Base-by-base conservation (phyloP, 2,329 filamentous ascomycete species). In the Penicillium frequentans region DNA sequence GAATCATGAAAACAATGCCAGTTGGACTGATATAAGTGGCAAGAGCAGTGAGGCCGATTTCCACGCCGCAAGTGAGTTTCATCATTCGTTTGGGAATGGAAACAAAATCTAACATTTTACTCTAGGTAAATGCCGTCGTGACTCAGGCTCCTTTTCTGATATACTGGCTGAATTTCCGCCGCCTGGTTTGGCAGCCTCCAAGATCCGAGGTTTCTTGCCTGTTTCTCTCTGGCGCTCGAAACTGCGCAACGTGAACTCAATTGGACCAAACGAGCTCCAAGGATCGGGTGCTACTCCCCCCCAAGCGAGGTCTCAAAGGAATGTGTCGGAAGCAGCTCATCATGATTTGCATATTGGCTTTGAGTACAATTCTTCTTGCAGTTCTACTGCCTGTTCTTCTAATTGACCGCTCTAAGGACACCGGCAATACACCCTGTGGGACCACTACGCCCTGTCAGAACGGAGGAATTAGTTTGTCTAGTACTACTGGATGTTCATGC, bases 381-480 rank as follows among this genome's bases (percentile, higher is more conserved):
- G 19, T 39, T 13, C 9, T 39, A 9, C 37, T 39, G 9, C 37
- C 37, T 21, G 37, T 39, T 21, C 37, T 39, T 39, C 37, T 39
- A 0, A 9, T 21, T 9, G 3, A 0, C n/a, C 37, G n/a, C 3
- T 21, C 37, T 3, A 39, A 39, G 8, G n/a, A 8, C 3, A 9
- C 7, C 16, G 10, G 16, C 16, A 3, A 14, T n/a, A 10, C 16
- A 5, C 21, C n/a, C 8, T 39, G 37, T 5, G 37, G 6, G 8
- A 75, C 79, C 39, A 81, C 82, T 29, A 75, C 89, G 16, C 81
- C 79, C 0, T 97, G 93, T 69, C 77, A 84, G 52, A 96, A 98
- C 62, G 91, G 91, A 10, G 93, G 93, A 27, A 86, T 87, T 19
- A 92, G 87, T 54, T 84, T 93, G 16, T 75, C 91, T 21, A 84